These are phyloP conservation scores for Cephaloascus albidus DNA, from an alignment of 805 yeast species.

Conservation along the genomic window DNA sequence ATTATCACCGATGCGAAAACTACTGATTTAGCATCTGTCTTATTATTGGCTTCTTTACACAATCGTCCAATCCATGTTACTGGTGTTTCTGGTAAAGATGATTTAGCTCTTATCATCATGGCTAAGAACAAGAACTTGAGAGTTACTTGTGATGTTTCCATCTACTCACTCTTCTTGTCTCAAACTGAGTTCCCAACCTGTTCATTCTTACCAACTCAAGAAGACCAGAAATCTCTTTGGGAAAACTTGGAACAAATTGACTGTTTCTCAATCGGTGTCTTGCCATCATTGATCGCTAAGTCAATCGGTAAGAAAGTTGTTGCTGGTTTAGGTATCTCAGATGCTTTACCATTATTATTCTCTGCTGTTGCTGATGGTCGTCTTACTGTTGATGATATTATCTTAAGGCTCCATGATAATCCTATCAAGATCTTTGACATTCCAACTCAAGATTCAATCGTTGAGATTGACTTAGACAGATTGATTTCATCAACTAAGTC, in stretches of 20 bases:
- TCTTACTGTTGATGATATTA: constrained; percentile 65
- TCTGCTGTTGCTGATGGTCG: constrained; percentile 70
- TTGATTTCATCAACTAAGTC: constrained; percentile 30
- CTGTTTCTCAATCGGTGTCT: constrained; percentile 76
- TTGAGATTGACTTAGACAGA: constrained; percentile 82
- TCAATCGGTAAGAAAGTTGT: constrained; percentile 49
- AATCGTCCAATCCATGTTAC: constrained; percentile 81
- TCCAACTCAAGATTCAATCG: constrained; percentile 68
- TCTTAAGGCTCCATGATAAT: constrained; percentile 64
- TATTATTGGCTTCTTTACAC: constrained; percentile 83
- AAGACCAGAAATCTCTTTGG: constrained; percentile 82
- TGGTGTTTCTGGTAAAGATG: constrained; percentile 73
- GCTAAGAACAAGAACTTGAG: constrained; percentile 74
- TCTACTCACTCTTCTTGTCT: constrained; percentile 68
- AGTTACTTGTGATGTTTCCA: constrained; percentile 86
- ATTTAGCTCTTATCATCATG: constrained; percentile 73
- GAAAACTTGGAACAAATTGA: constrained; percentile 62
- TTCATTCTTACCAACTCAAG: constrained; percentile 65
- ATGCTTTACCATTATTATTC: constrained; percentile 73
- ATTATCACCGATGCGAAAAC: constrained; percentile 88
- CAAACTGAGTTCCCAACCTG: constrained; percentile 67
- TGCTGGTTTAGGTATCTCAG: constrained; percentile 73
- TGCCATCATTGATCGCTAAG: constrained; percentile 67
- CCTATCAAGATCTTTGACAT: constrained; percentile 79
- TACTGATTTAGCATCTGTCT: constrained; percentile 86